Evolutionary conservation across 805 yeast species (phyloP).

Genomic region (Candida schatavii): DNA sequence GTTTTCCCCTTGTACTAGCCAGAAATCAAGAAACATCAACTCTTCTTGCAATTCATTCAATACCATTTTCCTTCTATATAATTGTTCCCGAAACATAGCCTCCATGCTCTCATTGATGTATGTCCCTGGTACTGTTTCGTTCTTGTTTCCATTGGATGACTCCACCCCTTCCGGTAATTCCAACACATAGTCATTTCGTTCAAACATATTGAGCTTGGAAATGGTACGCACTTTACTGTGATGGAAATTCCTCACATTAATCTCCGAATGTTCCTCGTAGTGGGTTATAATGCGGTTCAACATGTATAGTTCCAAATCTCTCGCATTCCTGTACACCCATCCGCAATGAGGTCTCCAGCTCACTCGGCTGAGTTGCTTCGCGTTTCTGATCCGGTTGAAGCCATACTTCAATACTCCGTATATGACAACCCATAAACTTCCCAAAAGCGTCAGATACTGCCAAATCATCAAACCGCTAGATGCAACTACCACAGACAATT

Average conservation of each 20-base stretch:
- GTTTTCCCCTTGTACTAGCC: slow-evolving; percentile 34
- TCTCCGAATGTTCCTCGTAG: slow-evolving; percentile 42
- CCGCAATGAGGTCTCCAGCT: slow-evolving; percentile 38
- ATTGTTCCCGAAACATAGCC: slow-evolving; percentile 15
- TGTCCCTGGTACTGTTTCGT: not conserved
- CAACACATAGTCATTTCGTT: slow-evolving; percentile 20
- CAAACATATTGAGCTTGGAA: slow-evolving; percentile 15
- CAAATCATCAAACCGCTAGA: not conserved
- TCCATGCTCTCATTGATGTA: slow-evolving; percentile 6
- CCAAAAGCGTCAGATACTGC: not conserved
- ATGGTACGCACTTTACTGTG: slow-evolving; percentile 23
- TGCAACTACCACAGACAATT: not conserved
- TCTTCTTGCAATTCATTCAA: slow-evolving; percentile 38
- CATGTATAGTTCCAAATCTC: slow-evolving; percentile 28
- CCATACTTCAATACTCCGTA: not conserved
- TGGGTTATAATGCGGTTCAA: slow-evolving; percentile 35
- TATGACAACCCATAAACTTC: not conserved
- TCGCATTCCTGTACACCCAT: slow-evolving; percentile 22
- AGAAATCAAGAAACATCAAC: slow-evolving; percentile 32
- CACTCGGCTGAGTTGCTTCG: slow-evolving; percentile 19
- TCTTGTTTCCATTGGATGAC: slow-evolving; percentile 3
- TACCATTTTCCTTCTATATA: slow-evolving; percentile 29
- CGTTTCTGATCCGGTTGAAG: not conserved
- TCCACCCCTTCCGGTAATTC: slow-evolving; percentile 17
- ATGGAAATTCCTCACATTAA: slow-evolving; percentile 40